Percentiles rank a stretch among this genome's conserved stretches.
These are phyloP conservation scores for Microdochium bolleyi DNA, from an alignment of 2,329 filamentous ascomycete species.

Conservation along the genomic window DNA sequence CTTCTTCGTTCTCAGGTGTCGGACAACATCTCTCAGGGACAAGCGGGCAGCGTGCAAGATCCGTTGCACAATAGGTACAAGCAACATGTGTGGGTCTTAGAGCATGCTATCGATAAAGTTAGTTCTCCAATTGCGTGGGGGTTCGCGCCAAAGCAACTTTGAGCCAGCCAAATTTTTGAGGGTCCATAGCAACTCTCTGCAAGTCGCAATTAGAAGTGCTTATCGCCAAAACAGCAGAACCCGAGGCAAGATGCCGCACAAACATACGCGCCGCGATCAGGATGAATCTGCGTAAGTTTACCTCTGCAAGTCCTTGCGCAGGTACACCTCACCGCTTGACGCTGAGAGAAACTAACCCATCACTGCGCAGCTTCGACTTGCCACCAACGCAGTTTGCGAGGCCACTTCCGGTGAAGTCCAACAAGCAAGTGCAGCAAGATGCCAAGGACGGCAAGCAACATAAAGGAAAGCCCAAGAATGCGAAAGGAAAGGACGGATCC, in stretches of 20 bases:
- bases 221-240: neutral
- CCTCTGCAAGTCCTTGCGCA: too few relatives aligned
- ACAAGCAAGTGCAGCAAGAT: constrained; percentile 2
- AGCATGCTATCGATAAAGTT: too few relatives aligned
- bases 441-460: constrained; percentile 1
- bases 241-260: constrained; percentile 64
- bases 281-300: constrained; percentile 44
- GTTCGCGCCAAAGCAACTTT: too few relatives aligned
- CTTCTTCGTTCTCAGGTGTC: too few relatives aligned
- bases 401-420: constrained; percentile 37
- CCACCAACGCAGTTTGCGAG: constrained; percentile 39
- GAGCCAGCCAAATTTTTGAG: neutral
- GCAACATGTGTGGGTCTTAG: too few relatives aligned
- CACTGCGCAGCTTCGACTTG: constrained; percentile 35
- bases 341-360: constrained; percentile 5
- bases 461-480: constrained; percentile 23
- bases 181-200: neutral
- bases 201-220: neutral
- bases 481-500: constrained; percentile 25
- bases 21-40: too few relatives aligned
- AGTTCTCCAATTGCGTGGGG: too few relatives aligned
- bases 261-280: constrained; percentile 63
- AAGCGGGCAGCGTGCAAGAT: too few relatives aligned
- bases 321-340: too few relatives aligned
- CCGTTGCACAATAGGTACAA: too few relatives aligned